phyloP scores from a whole-genome alignment of 1,284 basidiomycete genomes.

The Trametes versicolor region DNA sequence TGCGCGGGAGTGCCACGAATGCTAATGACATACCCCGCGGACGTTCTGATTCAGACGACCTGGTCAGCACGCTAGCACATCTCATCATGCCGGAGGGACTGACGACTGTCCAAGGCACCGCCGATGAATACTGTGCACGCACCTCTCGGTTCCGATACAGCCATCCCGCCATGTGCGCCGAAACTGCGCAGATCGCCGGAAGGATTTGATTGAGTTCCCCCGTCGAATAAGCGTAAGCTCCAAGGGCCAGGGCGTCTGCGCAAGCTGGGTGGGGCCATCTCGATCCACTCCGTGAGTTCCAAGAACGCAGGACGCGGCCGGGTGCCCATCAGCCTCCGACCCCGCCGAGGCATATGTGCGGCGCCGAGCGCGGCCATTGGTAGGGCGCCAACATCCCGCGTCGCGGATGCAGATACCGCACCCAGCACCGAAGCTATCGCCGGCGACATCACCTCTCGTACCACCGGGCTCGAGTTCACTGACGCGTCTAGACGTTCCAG shows the following conservation, averaged over 20 bases:
- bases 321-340: background rate
- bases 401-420: constrained; percentile 6
- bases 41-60: background rate
- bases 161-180: background rate
- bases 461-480: constrained; percentile 6
- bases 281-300: constrained; percentile 10
- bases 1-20: background rate
- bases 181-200: constrained; percentile 18
- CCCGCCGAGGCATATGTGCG: constrained; percentile 21
- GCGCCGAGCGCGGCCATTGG: constrained; percentile 22
- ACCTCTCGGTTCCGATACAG: background rate
- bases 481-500: background rate
- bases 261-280: constrained; percentile 4
- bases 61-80: background rate
- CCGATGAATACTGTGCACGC: constrained; percentile 4
- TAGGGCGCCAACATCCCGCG: background rate
- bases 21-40: background rate
- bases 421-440: constrained; percentile 20
- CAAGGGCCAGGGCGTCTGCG: background rate
- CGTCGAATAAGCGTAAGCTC: constrained; percentile 8
- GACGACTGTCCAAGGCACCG: constrained; percentile 3
- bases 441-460: constrained; percentile 20
- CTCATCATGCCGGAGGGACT: background rate
- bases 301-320: background rate
- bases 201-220: constrained; percentile 12